Evolutionary conservation across 108 stramenopile genomes (phyloP).

Genomic region (Asterionellopsis glacialis): DNA sequence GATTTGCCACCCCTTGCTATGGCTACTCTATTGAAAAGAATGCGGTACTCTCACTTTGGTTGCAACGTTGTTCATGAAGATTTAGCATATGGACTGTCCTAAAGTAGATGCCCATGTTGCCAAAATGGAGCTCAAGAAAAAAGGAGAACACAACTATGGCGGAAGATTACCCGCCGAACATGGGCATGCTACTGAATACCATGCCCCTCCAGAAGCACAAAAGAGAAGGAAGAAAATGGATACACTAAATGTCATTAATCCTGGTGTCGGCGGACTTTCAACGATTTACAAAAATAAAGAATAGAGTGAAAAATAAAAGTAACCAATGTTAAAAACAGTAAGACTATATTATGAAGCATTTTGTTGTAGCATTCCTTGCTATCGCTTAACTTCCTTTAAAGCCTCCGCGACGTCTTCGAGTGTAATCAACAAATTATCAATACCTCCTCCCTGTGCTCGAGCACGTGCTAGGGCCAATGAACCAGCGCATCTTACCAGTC

Average conservation of each 20-base stretch:
- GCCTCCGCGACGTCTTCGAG: slow-evolving; percentile 60
- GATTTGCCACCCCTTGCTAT: slow-evolving; percentile 30
- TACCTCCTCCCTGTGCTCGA: slow-evolving; percentile 45
- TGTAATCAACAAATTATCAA: slow-evolving; percentile 55
- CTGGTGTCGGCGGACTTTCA: slow-evolving; percentile 72
- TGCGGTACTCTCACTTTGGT: slow-evolving; percentile 85
- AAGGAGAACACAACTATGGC: slow-evolving; percentile 43
- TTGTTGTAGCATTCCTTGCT: no score
- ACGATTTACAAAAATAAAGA: slow-evolving; percentile 8
- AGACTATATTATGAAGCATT: no score
- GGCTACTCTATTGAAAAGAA: slow-evolving; percentile 53
- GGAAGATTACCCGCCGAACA: slow-evolving; percentile 80
- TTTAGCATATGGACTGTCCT: slow-evolving; percentile 56
- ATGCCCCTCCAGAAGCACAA: slow-evolving; percentile 62
- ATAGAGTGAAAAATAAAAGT: neutral
- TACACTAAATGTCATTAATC: slow-evolving; percentile 82
- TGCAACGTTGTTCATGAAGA: slow-evolving; percentile 90
- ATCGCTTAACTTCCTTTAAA: slow-evolving; percentile 33
- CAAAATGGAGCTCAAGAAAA: slow-evolving; percentile 65
- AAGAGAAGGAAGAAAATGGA: slow-evolving; percentile 80
- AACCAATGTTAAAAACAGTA: no score
- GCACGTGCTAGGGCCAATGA: slow-evolving; percentile 63
- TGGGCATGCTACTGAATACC: slow-evolving; percentile 84
- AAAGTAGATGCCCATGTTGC: slow-evolving; percentile 66
- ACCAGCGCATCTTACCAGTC: slow-evolving; percentile 84